Evolutionary conservation across 1,284 basidiomycete genomes (phyloP).

Genomic region (Sporisorium exsertum): DNA sequence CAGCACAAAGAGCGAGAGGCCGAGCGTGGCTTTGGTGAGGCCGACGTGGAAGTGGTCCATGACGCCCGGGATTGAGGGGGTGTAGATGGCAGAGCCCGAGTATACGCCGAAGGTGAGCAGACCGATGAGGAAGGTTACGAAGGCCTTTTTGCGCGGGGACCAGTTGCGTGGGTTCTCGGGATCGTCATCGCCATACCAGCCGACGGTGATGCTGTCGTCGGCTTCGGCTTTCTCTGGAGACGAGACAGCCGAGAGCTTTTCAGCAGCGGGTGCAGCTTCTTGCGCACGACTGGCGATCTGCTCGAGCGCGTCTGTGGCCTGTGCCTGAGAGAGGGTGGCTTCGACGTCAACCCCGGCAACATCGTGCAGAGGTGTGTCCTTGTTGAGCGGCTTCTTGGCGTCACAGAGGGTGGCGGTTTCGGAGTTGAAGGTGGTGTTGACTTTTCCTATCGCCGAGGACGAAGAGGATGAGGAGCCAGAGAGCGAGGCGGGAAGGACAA

Average conservation of each 20-base stretch:
- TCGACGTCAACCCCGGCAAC: conserved; percentile 15
- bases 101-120: conserved; percentile 50
- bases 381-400: neutral
- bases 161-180: conserved; percentile 53
- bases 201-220: conserved; percentile 68
- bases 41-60: conserved; percentile 75
- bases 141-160: conserved; percentile 45
- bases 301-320: conserved; percentile 3
- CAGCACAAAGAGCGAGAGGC: conserved; percentile 76
- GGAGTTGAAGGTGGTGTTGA: conserved; percentile 4
- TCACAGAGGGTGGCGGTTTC: conserved; percentile 7
- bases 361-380: neutral
- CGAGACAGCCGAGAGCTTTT: neutral
- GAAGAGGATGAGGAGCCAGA: neutral
- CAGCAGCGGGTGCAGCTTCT: neutral
- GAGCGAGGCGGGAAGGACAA: conserved; percentile 18
- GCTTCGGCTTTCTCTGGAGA: neutral
- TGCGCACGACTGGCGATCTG: conserved; percentile 10
- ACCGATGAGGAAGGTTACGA: conserved; percentile 32
- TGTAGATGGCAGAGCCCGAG: conserved; percentile 45
- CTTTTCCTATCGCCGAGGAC: neutral
- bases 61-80: conserved; percentile 57
- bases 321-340: conserved; percentile 5
- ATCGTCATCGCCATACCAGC: conserved; percentile 61
- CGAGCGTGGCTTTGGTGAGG: conserved; percentile 78